phyloP scores from a whole-genome alignment of 345 rosid species.

The Dovyalis caffra region DNA sequence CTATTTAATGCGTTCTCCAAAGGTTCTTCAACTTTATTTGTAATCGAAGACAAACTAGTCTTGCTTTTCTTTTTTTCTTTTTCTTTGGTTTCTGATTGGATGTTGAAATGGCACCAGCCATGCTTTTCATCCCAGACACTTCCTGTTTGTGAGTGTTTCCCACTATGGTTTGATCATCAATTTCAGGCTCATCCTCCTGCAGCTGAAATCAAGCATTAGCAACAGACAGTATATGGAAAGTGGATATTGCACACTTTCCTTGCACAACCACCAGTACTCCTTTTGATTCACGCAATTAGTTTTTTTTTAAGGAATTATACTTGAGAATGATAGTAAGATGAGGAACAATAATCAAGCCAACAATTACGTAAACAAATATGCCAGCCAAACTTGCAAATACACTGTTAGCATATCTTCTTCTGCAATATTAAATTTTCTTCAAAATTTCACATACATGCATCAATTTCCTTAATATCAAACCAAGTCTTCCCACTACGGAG shows the following conservation, averaged over 20 bases:
- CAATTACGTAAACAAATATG: background rate
- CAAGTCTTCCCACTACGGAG: background rate
- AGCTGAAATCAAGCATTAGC: constrained; percentile 21
- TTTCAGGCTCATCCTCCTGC: constrained; percentile 46
- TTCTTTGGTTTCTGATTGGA: constrained; percentile 64
- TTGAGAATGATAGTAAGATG: background rate
- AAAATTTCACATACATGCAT: background rate
- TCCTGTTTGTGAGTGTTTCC: constrained; percentile 19
- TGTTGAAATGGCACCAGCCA: constrained; percentile 20
- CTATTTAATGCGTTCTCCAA: constrained; percentile 49
- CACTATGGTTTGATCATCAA: constrained; percentile 27
- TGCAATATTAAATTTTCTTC: background rate
- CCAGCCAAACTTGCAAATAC: background rate
- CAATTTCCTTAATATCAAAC: background rate
- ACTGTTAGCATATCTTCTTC: background rate
- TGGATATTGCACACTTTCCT: background rate
- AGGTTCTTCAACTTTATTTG: constrained; percentile 28
- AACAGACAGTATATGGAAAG: constrained; percentile 1
- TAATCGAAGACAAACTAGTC: constrained; percentile 35
- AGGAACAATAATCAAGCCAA: too few species aligned
- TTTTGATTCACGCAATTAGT: background rate
- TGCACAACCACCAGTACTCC: background rate
- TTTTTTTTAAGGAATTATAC: background rate
- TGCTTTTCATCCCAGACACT: constrained; percentile 18
- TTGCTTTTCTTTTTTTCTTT: constrained; percentile 80